Conservation (phyloP, 176 grass and related monocot genomes). For the Oryza longistaminata region DNA sequence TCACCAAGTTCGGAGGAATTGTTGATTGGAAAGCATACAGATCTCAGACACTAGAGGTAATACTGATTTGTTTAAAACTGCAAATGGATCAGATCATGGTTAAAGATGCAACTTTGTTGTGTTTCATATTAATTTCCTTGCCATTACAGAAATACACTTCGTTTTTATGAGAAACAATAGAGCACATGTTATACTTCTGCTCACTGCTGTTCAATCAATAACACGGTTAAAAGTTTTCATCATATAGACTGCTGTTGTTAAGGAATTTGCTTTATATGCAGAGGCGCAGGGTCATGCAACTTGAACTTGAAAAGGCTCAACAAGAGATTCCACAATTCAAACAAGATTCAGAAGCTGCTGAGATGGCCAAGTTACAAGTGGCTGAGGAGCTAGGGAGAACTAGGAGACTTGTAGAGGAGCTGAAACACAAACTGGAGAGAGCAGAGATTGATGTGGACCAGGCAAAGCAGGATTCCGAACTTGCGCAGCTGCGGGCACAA, state of each 20-base stretch:
- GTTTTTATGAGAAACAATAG: constrained; percentile 9
- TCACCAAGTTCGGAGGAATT: constrained; percentile 88
- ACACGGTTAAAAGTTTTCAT: background rate
- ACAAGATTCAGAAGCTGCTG: constrained; percentile 53
- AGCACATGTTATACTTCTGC: background rate
- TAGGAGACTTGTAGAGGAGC: constrained; percentile 61
- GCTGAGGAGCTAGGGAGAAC: constrained; percentile 64
- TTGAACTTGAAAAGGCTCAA: constrained; percentile 75
- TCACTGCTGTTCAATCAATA: background rate
- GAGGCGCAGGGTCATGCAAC: constrained; percentile 52
- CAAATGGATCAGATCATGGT: constrained; percentile 7
- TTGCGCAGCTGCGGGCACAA: constrained; percentile 63
- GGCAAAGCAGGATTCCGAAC: constrained; percentile 86
- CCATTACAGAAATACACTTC: background rate
- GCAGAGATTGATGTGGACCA: constrained; percentile 70
- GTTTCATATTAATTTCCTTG: constrained; percentile 22
- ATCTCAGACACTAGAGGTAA: constrained; percentile 73
- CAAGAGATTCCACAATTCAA: constrained; percentile 63
- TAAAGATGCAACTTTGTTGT: background rate
- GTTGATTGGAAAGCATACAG: constrained; percentile 95
- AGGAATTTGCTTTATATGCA: constrained; percentile 41
- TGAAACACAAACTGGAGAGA: constrained; percentile 81
- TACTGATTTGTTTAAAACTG: constrained; percentile 3
- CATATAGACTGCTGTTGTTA: constrained; percentile 18
- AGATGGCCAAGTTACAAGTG: constrained; percentile 55